These are phyloP conservation scores for Fragaria iinumae DNA, from an alignment of 306 rosid genomes.

Conservation along the genomic window DNA sequence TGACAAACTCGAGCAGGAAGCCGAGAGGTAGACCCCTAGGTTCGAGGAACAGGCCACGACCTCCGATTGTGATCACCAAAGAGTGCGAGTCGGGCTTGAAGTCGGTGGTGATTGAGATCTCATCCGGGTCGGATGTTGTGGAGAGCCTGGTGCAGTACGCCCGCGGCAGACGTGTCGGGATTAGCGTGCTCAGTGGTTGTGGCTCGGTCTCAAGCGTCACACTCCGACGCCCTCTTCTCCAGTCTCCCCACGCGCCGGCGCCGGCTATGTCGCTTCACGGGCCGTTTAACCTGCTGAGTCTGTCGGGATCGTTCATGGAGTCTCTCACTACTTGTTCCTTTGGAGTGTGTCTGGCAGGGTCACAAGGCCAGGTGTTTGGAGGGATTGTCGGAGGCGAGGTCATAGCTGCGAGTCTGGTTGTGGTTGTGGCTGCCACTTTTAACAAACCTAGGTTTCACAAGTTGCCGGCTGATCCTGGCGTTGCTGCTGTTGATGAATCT, in stretches of 20 bases:
- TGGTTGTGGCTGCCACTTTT: conserved; percentile 34
- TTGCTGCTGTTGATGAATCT: neutral
- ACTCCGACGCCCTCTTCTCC: conserved; percentile 22
- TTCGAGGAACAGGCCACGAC: conserved; percentile 60
- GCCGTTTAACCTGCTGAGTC: neutral
- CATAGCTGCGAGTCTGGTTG: conserved; percentile 35
- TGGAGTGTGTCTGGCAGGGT: conserved; percentile 36
- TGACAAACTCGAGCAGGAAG: conserved; percentile 21
- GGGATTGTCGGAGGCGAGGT: conserved; percentile 53
- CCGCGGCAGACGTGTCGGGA: conserved; percentile 10
- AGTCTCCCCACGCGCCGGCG: conserved; percentile 37
- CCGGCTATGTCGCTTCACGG: conserved; percentile 37
- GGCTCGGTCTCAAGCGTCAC: conserved; percentile 46
- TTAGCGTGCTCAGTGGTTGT: conserved; percentile 35
- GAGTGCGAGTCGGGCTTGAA: conserved; percentile 25
- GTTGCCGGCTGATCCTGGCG: neutral
- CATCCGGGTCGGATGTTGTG: conserved; percentile 46
- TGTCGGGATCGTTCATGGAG: neutral
- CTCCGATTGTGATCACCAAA: conserved; percentile 39
- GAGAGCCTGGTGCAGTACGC: conserved; percentile 41
- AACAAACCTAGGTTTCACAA: conserved; percentile 26
- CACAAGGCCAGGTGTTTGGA: conserved; percentile 50
- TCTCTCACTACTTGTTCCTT: conserved; percentile 26
- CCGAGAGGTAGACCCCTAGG: conserved; percentile 70
- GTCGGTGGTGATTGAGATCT: conserved; percentile 41